Conservation (phyloP, 305 asterid genomes). For the Fraxinus paxiana region DNA sequence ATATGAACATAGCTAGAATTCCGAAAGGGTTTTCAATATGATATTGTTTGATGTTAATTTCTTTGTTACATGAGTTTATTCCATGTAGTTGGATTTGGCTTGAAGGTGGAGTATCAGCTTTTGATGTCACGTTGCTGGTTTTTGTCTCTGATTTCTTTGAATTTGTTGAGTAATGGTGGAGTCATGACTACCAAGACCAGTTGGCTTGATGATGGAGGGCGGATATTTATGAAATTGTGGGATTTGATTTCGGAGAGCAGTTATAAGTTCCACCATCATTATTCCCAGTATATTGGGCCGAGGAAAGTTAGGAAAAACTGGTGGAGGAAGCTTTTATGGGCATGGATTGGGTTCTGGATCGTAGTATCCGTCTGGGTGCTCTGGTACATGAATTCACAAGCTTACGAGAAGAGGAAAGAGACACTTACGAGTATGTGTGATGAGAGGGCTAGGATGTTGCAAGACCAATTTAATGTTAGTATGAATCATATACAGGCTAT, state of each 20-base stretch:
- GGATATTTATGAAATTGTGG: constrained; percentile 58
- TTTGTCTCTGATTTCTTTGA: constrained; percentile 61
- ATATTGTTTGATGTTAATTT: constrained; percentile 26
- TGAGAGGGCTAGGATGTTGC: constrained; percentile 95
- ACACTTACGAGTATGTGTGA: constrained; percentile 87
- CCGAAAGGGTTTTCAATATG: constrained; percentile 28
- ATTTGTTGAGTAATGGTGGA: constrained; percentile 65
- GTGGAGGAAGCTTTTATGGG: constrained; percentile 55
- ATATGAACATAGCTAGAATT: constrained; percentile 12
- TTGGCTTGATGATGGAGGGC: constrained; percentile 53
- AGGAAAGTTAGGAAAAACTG: constrained; percentile 53
- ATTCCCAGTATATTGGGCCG: constrained; percentile 47
- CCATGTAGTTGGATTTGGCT: constrained; percentile 71
- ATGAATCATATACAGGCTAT: constrained; percentile 96
- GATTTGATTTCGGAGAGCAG: constrained; percentile 44
- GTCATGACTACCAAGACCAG: constrained; percentile 58
- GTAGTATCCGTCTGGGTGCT: constrained; percentile 37
- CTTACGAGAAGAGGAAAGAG: constrained; percentile 76
- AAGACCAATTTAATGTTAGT: constrained; percentile 96
- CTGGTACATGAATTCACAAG: constrained; percentile 54
- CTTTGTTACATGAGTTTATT: constrained; percentile 71
- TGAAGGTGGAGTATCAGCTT: constrained; percentile 79
- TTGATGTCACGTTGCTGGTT: constrained; percentile 66
- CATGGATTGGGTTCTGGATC: constrained; percentile 46
- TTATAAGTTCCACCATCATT: constrained; percentile 50